phyloP scores from a whole-genome alignment of 2,329 filamentous ascomycete genomes.

The Pseudocercospora cruenta region DNA sequence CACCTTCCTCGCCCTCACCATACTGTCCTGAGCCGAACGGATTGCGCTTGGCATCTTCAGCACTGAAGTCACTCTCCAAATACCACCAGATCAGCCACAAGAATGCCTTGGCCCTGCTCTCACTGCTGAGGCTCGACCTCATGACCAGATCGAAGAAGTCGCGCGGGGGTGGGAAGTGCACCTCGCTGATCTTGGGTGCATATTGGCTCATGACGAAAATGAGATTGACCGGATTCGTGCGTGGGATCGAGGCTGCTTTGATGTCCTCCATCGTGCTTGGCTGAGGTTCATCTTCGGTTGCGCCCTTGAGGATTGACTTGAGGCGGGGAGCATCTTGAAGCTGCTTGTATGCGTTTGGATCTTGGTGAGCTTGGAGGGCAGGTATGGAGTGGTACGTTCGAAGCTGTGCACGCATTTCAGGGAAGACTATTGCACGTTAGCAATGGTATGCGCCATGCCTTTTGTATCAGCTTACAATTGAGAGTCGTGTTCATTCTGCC shows the following conservation, averaged over 20 bases:
- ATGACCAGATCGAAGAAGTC: constrained; percentile 98
- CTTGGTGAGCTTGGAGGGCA: constrained; percentile 90
- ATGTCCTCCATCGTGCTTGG: constrained; percentile 83
- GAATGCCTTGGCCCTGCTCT: constrained; percentile 83
- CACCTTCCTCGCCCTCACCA: constrained; percentile 47
- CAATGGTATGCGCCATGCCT: neutral
- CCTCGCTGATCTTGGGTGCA: constrained; percentile 86
- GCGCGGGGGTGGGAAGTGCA: constrained; percentile 80
- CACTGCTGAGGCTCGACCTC: constrained; percentile 79
- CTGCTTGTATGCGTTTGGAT: constrained; percentile 95
- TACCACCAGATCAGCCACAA: constrained; percentile 99
- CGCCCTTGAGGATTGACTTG: constrained; percentile 96
- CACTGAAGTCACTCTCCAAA: constrained; percentile 90
- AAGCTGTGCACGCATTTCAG: constrained; percentile 96
- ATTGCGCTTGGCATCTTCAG: constrained; percentile 84
- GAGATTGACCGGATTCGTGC: constrained; percentile 95
- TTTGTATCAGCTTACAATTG: constrained; percentile 69
- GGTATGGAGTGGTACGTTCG: constrained; percentile 98
- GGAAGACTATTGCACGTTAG: constrained; percentile 72
- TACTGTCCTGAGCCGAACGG: constrained; percentile 72
- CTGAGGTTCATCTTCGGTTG: constrained; percentile 86
- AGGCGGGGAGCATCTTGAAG: constrained; percentile 93
- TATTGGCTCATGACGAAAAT: constrained; percentile 93
- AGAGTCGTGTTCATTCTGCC: constrained; percentile 98
- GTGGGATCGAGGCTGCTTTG: constrained; percentile 66